A percentile compares a stretch with the other conserved stretches of the same genome.
These are phyloP conservation scores for Penicillium fimorum DNA, from an alignment of 495 filamentous ascomycete species.

Conservation along the genomic window DNA sequence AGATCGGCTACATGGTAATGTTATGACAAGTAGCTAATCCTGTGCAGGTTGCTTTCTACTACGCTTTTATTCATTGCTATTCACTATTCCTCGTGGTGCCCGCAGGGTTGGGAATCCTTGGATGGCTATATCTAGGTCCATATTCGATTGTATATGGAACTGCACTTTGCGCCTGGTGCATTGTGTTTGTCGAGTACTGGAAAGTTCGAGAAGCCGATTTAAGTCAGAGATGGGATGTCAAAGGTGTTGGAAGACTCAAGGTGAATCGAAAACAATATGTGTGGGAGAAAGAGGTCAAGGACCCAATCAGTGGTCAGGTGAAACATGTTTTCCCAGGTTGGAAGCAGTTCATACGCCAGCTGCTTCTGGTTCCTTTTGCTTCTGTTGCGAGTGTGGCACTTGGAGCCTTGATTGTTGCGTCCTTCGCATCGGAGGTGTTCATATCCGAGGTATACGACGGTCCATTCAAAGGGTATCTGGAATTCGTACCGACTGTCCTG, in stretches of 20 bases:
- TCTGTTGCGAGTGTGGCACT: conserved; percentile 66
- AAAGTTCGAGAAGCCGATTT: conserved; percentile 90
- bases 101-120: conserved; percentile 69
- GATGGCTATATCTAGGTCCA: conserved; percentile 75
- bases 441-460: conserved; percentile 90
- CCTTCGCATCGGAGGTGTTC: conserved; percentile 90
- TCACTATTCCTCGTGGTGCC: conserved; percentile 81
- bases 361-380: conserved; percentile 85
- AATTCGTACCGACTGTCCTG: conserved; percentile 82
- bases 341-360: conserved; percentile 73
- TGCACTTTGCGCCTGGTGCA: conserved; percentile 75
- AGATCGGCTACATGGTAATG: too few species aligned
- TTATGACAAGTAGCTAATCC: background rate
- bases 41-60: conserved; percentile 80
- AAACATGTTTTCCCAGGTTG: conserved; percentile 70
- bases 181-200: conserved; percentile 94
- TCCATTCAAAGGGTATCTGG: conserved; percentile 75
- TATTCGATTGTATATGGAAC: conserved; percentile 81
- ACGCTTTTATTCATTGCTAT: conserved; percentile 91
- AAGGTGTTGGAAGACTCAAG: conserved; percentile 78
- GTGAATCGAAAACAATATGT: conserved; percentile 71
- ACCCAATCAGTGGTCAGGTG: conserved; percentile 80
- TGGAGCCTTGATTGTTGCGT: conserved; percentile 74
- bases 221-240: conserved; percentile 86
- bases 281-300: conserved; percentile 70